Evolutionary conservation across 768 basidiomycete genomes (phyloP).

Genomic region (Psilocybe cyanescens): DNA sequence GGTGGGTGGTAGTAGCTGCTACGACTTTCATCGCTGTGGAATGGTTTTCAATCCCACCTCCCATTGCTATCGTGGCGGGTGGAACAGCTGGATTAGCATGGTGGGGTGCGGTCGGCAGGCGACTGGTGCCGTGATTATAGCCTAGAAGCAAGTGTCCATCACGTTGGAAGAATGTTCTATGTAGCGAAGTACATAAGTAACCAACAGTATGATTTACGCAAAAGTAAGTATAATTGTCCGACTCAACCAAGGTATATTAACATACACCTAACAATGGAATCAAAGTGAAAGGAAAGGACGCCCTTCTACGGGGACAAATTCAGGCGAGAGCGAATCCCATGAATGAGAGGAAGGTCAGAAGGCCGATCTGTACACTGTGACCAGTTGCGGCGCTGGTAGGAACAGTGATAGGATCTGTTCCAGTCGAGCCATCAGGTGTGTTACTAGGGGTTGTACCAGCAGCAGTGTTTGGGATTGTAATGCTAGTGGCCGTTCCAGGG

Average conservation of each 20-base stretch:
- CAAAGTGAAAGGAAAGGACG: slow-evolving; percentile 21
- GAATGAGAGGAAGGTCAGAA: slow-evolving; percentile 31
- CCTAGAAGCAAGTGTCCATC: not conserved
- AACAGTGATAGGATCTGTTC: slow-evolving; percentile 23
- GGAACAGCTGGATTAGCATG: slow-evolving; percentile 44
- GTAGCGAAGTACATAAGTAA: not conserved
- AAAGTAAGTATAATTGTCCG: slow-evolving; percentile 3
- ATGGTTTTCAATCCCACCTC: slow-evolving; percentile 43
- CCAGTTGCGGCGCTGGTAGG: slow-evolving; percentile 27
- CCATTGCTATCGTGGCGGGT: slow-evolving; percentile 42
- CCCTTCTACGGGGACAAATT: slow-evolving; percentile 18
- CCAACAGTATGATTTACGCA: not conserved
- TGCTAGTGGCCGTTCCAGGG: slow-evolving; percentile 6
- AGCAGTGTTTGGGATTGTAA: slow-evolving; percentile 15
- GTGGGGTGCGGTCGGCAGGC: slow-evolving; percentile 40
- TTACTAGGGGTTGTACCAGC: not conserved
- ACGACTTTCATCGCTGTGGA: slow-evolving; percentile 43
- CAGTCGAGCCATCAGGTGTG: slow-evolving; percentile 2
- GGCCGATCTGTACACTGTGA: slow-evolving; percentile 25
- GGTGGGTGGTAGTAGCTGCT: slow-evolving; percentile 50
- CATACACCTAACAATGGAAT: not conserved
- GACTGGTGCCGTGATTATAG: not conserved
- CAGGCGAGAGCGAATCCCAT: slow-evolving; percentile 27
- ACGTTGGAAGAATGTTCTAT: not conserved
- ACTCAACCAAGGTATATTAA: not conserved